These are phyloP conservation scores for Myriosclerotinia curreyana DNA, from an alignment of 2,329 filamentous ascomycete species.

Conservation along the genomic window DNA sequence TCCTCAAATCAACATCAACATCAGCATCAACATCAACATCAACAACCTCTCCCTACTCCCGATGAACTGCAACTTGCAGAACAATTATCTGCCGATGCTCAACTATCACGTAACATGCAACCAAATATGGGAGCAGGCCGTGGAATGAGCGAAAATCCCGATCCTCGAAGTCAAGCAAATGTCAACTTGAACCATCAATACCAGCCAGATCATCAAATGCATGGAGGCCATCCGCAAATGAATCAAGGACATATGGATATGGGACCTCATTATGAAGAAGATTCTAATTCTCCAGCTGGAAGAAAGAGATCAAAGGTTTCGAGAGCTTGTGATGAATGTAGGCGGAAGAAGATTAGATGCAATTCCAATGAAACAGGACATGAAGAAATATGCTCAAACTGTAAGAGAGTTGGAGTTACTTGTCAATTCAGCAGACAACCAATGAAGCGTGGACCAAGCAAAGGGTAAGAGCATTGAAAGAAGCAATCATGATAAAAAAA, in stretches of 20 bases:
- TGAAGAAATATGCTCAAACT: constrained; percentile 75
- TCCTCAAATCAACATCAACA: constrained; percentile 32
- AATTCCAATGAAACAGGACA: constrained; percentile 74
- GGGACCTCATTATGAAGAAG: constrained; percentile 46
- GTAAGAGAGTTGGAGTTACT: constrained; percentile 68
- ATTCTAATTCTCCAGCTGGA: constrained; percentile 49
- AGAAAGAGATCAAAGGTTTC: constrained; percentile 83
- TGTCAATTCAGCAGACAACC: constrained; percentile 86
- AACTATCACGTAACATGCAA: constrained; percentile 47
- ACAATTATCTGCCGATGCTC: constrained; percentile 36
- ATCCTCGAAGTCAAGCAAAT: constrained; percentile 40
- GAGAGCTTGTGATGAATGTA: constrained; percentile 83
- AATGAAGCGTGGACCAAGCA: constrained; percentile 84
- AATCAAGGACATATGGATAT: constrained; percentile 38
- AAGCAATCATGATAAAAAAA: constrained; percentile 18
- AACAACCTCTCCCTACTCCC: constrained; percentile 35
- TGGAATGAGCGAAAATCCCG: constrained; percentile 42
- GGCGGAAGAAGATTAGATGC: constrained; percentile 86
- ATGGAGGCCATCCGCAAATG: constrained; percentile 27
- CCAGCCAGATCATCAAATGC: constrained; percentile 37
- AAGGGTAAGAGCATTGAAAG: constrained; percentile 58
- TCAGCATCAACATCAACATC: constrained; percentile 32
- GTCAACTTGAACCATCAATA: constrained; percentile 38
- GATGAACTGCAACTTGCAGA: constrained; percentile 41
- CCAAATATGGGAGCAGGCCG: constrained; percentile 43